Base-by-base conservation (phyloP, 2,329 filamentous ascomycete species). In the Penicillium italicum region DNA sequence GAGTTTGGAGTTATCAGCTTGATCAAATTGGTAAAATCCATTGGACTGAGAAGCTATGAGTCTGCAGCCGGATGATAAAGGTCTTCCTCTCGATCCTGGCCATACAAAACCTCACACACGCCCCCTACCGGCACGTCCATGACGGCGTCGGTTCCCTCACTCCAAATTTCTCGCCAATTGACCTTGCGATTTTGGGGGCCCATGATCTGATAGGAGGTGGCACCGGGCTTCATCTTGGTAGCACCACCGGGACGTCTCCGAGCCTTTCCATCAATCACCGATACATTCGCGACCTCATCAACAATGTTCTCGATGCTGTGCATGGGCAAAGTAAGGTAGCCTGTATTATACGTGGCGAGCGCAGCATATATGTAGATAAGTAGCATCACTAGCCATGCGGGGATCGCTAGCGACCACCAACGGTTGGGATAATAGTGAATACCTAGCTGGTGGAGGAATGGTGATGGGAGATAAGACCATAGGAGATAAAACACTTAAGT, bases 401-500 rank as follows among this genome's bases (percentile, higher is more conserved):
- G 94, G 14, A 97, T 85, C 1, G 94, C 94, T 20, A 99, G 82
- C 45, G 90, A 90, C 94, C 94, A 99, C 94, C 94, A 99, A 45
- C 94, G 85, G 73, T 97, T 91, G 1, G 94, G 94, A 68, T 97
- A 99, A 80, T 97, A 97, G 76, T 91, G 87, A 55, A 99, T 96
- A 20, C 94, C 93, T 54, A 99, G 82, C 56, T 90, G 90, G 72
- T 96, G 91, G 41, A 99, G 82, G 72, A 97, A 91, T 0, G 92
- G 91, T 24, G 89, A 90, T 0, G 94, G 94, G 6, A 97, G 85
- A 75, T 94, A 97, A 14, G 89, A 89, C 94, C 92, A 97, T 11
- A 88, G 77, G 22, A 88, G 74, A 70, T 88, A 88, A 59, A 87
- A 81, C 12, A 85, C 74, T 76, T 76, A 34, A 4, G 44, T 18